These are phyloP conservation scores for Tetracladium maxilliforme DNA, from an alignment of 2,329 filamentous ascomycete species.

Conservation along the genomic window DNA sequence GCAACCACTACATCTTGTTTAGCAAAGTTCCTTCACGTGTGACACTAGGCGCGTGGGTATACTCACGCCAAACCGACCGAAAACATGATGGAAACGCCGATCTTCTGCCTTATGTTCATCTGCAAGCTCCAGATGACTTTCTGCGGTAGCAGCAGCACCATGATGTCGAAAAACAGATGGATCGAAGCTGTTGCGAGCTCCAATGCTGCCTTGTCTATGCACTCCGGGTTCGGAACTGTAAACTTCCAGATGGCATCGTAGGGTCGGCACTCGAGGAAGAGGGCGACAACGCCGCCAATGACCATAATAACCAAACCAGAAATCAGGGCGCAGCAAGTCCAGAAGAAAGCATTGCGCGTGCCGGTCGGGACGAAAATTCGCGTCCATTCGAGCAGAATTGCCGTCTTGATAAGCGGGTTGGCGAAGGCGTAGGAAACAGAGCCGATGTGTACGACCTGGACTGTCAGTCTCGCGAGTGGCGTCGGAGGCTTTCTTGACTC, in stretches of 20 bases:
- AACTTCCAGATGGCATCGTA: conserved; percentile 6
- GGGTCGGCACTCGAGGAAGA: conserved; percentile 4
- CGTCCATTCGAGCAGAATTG: conserved; percentile 9
- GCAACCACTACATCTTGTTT: no score
- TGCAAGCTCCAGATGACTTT: conserved; percentile 31
- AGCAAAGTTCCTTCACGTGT: no score
- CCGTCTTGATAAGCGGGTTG: conserved; percentile 4
- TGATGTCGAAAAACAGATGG: conserved; percentile 20
- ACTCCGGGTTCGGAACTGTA: conserved; percentile 4
- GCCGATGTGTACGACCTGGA: conserved; percentile 2
- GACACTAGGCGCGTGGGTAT: no score
- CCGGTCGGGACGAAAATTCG: conserved; percentile 6
- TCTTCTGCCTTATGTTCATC: conserved; percentile 20
- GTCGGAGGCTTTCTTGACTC: no score
- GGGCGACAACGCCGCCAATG: neutral
- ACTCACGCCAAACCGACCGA: conserved; percentile 8
- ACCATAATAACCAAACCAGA: conserved; percentile 1
- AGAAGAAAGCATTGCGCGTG: conserved; percentile 7
- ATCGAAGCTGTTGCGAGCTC: conserved; percentile 4
- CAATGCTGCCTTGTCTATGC: conserved; percentile 4
- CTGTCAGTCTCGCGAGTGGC: no score
- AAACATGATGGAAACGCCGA: conserved; percentile 9
- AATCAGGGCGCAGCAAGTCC: conserved; percentile 4
- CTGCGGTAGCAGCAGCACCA: conserved; percentile 28
- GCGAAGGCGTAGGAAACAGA: conserved; percentile 2